Evolutionary conservation across 768 basidiomycete genomes (phyloP), one percentile per base, ranked within the genome.

Genomic region (Macrolepiota albuminosa): DNA sequence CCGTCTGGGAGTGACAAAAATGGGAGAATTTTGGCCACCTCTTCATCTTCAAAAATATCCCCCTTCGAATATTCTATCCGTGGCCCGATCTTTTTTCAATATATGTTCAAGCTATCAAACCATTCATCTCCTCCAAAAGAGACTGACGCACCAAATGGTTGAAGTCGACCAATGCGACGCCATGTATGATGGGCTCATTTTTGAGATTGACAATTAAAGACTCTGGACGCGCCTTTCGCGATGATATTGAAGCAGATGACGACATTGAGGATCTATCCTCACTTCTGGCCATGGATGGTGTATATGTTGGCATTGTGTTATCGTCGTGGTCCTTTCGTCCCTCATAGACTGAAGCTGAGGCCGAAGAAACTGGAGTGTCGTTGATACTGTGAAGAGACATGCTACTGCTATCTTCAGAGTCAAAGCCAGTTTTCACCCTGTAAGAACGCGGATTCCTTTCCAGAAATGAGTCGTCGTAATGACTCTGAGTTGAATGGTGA

Each of bases 1-100:
- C 97, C 97, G 67, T 99, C 97, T 1, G 97, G 97, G 31, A 99
- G 81, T 0, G 97, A 97, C 13, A 99, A 81, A 75, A 99, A 98
- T 0, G 97, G 97, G 34, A 99, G 78, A 37, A 93, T 86, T 70
- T 88, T 90, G 37, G 79, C 77, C 33, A 98, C 79, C 69, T 95
- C 92, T 61, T 93, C 91, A 69, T 98, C 88, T 39, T 91, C 82
- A 63, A 91, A 88, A 34, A 96, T 82, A 3, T 86, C 85, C 3
- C 91, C 91, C 66, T 84, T 78, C 18, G 83, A 84, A 61, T 91
- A 89, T 66, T 99, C 95, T 57, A 98, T 90, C 51, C 84, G 87
- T 21, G 97, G 97, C 0, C 97, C 97, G 51, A 98, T 88, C 88
- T 95, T 71, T 47, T 95, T 71, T 47, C n/a, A 29, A 26, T 46